Conservation (phyloP, 1,284 basidiomycete species). For the Sparassis latifolia region DNA sequence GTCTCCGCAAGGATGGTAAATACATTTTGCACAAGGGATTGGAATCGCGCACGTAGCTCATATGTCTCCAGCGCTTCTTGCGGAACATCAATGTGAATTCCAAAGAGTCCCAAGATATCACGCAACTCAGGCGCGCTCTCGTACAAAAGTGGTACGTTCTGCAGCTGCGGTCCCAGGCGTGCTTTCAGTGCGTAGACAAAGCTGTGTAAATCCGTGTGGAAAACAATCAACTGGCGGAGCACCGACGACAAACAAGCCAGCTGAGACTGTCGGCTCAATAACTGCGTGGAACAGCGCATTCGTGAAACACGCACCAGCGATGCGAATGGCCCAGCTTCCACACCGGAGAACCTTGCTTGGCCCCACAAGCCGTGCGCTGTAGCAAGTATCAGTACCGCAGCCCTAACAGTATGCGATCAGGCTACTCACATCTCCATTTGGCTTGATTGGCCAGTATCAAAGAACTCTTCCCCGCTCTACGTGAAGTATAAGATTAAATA, state of each 20-base stretch:
- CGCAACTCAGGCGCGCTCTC: constrained; percentile 62
- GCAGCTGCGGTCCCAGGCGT: constrained; percentile 58
- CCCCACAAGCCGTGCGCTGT: constrained; percentile 68
- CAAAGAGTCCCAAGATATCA: constrained; percentile 52
- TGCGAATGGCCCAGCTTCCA: constrained; percentile 59
- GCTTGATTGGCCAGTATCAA: constrained; percentile 62
- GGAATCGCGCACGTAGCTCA: constrained; percentile 61
- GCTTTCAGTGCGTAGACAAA: constrained; percentile 53
- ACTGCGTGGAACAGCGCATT: not conserved
- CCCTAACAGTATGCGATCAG: not conserved
- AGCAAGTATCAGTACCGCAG: not conserved
- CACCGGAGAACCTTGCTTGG: constrained; percentile 62
- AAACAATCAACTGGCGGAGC: constrained; percentile 64
- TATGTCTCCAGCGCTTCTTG: constrained; percentile 48
- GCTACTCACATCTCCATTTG: constrained; percentile 54
- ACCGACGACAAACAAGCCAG: constrained; percentile 62
- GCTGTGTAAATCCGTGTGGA: constrained; percentile 60
- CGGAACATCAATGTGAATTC: constrained; percentile 43
- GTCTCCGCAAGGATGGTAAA: constrained; percentile 63
- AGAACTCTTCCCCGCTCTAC: constrained; percentile 65
- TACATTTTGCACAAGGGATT: constrained; percentile 60
- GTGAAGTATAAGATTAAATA: not conserved
- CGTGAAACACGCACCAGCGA: constrained; percentile 41
- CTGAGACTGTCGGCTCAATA: constrained; percentile 25
- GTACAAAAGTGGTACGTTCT: constrained; percentile 61